phyloP scores from a whole-genome alignment of 176 grass and related monocot genomes.

The Carex myosuroides region DNA sequence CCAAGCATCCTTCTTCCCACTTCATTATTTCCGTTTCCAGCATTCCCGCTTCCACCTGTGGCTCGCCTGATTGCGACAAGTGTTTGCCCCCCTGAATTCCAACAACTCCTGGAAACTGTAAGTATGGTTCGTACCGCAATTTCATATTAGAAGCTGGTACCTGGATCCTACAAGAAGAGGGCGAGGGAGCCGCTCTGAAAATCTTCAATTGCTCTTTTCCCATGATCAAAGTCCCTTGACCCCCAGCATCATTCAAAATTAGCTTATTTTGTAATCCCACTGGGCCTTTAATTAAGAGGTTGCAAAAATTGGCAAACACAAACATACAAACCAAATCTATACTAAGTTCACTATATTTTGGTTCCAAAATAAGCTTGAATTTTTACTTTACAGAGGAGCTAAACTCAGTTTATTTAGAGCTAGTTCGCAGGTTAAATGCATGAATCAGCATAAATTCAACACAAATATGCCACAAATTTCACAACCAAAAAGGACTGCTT shows the following conservation, averaged over 20 bases:
- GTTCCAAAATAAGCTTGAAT: neutral
- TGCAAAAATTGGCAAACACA: neutral
- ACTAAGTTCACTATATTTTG: neutral
- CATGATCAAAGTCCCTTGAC: conserved; percentile 62
- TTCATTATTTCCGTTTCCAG: conserved; percentile 30
- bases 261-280: conserved; percentile 5
- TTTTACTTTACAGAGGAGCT: conserved; percentile 11
- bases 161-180: conserved; percentile 63
- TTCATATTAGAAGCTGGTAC: conserved; percentile 77
- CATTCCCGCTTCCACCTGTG: conserved; percentile 26
- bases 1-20: conserved; percentile 42
- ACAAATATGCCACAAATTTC: neutral
- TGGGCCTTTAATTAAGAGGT: neutral
- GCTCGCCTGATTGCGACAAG: conserved; percentile 65
- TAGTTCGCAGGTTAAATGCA: neutral
- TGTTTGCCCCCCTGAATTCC: conserved; percentile 67
- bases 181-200: conserved; percentile 49
- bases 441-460: neutral
- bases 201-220: conserved; percentile 56
- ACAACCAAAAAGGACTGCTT: neutral
- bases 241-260: conserved; percentile 42
- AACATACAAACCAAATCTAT: neutral
- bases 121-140: conserved; percentile 47
- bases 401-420: neutral
- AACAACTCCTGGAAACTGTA: conserved; percentile 51